A percentile compares a stretch with the other conserved stretches of the same genome.
Evolutionary conservation across 148 eudicot genomes (phyloP).

Genomic region (Talinum fruticosum): DNA sequence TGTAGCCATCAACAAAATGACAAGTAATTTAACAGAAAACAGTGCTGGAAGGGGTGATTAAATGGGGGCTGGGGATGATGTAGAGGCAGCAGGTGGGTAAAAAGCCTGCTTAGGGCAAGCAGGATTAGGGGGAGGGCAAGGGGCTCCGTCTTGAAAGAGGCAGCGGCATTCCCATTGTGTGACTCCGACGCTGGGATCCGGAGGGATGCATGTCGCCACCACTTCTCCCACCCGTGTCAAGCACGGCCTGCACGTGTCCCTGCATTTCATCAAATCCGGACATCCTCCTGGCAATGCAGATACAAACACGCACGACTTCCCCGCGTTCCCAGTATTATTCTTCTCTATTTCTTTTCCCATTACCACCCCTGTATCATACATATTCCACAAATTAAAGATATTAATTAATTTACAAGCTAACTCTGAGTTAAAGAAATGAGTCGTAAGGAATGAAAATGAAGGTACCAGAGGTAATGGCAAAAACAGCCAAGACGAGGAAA

Average conservation of each 20-base stretch:
- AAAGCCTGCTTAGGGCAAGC: constrained; percentile 9
- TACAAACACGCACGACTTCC: not conserved
- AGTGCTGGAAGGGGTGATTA: too few relatives aligned
- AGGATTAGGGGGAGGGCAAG: constrained; percentile 11
- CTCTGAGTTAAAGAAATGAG: too few relatives aligned
- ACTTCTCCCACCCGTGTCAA: not conserved
- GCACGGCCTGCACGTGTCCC: constrained; percentile 1
- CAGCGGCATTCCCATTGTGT: constrained; percentile 7
- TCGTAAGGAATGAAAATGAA: not conserved
- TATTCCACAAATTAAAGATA: too few relatives aligned
- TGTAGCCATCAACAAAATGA: too few relatives aligned
- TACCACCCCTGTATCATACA: too few relatives aligned
- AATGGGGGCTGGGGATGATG: too few relatives aligned
- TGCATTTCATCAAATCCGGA: constrained; percentile 1
- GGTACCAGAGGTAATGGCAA: constrained; percentile 1
- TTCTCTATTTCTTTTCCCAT: not conserved
- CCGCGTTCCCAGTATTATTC: not conserved
- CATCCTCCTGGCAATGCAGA: not conserved
- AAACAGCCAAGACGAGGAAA: constrained; percentile 8
- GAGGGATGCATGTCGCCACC: not conserved
- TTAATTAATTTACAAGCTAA: too few relatives aligned
- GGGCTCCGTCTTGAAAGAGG: constrained; percentile 13
- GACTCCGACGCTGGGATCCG: not conserved
- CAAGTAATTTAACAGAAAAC: too few relatives aligned
- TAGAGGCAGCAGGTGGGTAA: not conserved